These are phyloP conservation scores for Colletotrichum aenigma DNA, from an alignment of 2,329 filamentous ascomycete species.

Conservation along the genomic window DNA sequence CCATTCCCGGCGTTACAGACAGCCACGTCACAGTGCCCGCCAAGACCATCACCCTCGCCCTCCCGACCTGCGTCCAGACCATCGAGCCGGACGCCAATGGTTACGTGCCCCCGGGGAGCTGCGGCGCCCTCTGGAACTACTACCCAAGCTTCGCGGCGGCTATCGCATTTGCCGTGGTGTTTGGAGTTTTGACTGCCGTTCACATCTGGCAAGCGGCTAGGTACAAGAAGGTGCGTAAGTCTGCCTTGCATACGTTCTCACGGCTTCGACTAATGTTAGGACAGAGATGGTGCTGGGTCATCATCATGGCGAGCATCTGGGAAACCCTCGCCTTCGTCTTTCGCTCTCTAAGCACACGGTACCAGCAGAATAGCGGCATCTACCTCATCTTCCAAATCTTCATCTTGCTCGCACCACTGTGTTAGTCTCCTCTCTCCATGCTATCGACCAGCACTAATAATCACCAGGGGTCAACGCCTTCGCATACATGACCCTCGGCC, in stretches of 20 bases:
- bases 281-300: slow-evolving; percentile 38
- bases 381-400: slow-evolving; percentile 30
- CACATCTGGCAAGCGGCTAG: slow-evolving; percentile 25
- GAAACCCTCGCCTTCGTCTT: slow-evolving; percentile 32
- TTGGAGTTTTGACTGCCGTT: slow-evolving; percentile 24
- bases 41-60: slow-evolving; percentile 32
- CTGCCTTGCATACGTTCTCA: background rate
- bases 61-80: slow-evolving; percentile 40
- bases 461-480: slow-evolving; percentile 49
- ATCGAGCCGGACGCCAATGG: slow-evolving; percentile 36
- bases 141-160: slow-evolving; percentile 35
- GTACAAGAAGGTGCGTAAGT: slow-evolving; percentile 27
- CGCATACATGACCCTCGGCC: slow-evolving; percentile 48
- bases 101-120: slow-evolving; percentile 33
- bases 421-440: slow-evolving; percentile 18
- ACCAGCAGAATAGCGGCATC: slow-evolving; percentile 28
- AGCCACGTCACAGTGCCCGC: slow-evolving; percentile 29
- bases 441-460: background rate
- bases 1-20: slow-evolving; percentile 30
- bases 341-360: slow-evolving; percentile 28
- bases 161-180: slow-evolving; percentile 29
- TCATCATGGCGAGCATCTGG: slow-evolving; percentile 38
- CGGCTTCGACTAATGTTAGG: background rate
- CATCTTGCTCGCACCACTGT: slow-evolving; percentile 31
- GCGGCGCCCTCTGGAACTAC: slow-evolving; percentile 35